A percentile compares a stretch with the other conserved stretches of the same genome.
These are phyloP conservation scores for Verbena officinalis DNA, from an alignment of 257 asterid genomes.

Conservation along the genomic window DNA sequence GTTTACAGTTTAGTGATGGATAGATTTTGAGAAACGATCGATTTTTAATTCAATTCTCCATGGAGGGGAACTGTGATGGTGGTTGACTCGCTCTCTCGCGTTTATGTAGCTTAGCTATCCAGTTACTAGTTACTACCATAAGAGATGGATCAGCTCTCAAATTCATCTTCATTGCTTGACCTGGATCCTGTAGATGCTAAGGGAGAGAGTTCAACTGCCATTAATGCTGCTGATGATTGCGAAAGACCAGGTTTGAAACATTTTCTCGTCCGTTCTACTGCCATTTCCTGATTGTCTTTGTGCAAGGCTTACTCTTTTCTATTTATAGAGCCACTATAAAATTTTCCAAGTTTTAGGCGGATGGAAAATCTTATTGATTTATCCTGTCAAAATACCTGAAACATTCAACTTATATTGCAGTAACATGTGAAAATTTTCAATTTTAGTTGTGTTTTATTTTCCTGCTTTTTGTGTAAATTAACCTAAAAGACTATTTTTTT, in stretches of 20 bases:
- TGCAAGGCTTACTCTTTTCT: background rate
- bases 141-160: constrained; percentile 66
- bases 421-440: background rate
- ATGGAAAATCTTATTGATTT: constrained; percentile 2
- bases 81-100: constrained; percentile 11
- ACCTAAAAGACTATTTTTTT: background rate
- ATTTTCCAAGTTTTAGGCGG: constrained; percentile 15
- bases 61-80: background rate
- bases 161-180: constrained; percentile 72
- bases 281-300: background rate
- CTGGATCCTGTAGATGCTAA: constrained; percentile 57
- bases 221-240: constrained; percentile 29
- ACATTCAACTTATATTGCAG: constrained; percentile 1
- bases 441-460: background rate
- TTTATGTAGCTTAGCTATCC: constrained; percentile 29
- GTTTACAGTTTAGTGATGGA: constrained; percentile 27
- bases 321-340: background rate
- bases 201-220: constrained; percentile 22
- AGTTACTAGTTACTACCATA: constrained; percentile 8
- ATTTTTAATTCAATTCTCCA: no score
- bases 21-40: no score
- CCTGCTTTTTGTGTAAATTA: constrained; percentile 1
- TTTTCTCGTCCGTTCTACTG: no score
- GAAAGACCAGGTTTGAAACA: constrained; percentile 31
- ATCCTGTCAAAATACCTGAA: background rate